Evolutionary conservation across 352 stramenopile species (phyloP), one percentile per base, ranked within the genome.

Genomic region (Lagenidium sp.): DNA sequence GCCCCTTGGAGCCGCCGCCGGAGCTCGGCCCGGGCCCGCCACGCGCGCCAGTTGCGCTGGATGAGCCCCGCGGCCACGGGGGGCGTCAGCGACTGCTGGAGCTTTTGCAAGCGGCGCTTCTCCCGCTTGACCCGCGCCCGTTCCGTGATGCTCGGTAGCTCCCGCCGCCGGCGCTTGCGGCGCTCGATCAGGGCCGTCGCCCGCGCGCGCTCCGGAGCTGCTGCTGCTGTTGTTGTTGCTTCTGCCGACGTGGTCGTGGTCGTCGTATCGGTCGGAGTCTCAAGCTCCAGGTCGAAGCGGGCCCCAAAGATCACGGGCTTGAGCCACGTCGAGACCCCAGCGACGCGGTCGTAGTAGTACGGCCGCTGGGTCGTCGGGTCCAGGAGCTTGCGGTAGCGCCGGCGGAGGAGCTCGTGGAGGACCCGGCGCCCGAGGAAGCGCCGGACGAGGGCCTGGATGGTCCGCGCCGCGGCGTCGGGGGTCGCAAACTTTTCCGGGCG

Each of bases 331-430:
- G 69, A 61, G 0, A 47, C 60, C 7, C 68, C 59, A 7, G 45
- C 42, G 0, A 78, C 57, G 16, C 56, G 62, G 50, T 87, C 75
- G 57, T 87, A 87, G 60, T 87, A 87, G 45, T 85, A 87, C 7
- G 62, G 28, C 25, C 57, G 41, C 1, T 53, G 47, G 0, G 64
- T 68, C n/a, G 32, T 44, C 1, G 61, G 36, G 36, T 87, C 75
- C 25, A 79, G 16, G 19, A 79, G 40, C 50, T 87, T 87, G n/a
- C 63, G 53, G 46, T 87, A 85, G 15, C 69, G 67, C 1, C 50
- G 68, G 15, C 54, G 45, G 7, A 82, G 36, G 24, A 67, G 20
- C 13, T 79, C 58, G 18, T 76, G 59, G 13, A 79, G 41, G 36
- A 46, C 47, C 34, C 75, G 63, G 1, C 75, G 66, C 28, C 41